Evolutionary conservation across 2,329 filamentous ascomycete genomes (phyloP).

Genomic region (Elsinoe arachidis): DNA sequence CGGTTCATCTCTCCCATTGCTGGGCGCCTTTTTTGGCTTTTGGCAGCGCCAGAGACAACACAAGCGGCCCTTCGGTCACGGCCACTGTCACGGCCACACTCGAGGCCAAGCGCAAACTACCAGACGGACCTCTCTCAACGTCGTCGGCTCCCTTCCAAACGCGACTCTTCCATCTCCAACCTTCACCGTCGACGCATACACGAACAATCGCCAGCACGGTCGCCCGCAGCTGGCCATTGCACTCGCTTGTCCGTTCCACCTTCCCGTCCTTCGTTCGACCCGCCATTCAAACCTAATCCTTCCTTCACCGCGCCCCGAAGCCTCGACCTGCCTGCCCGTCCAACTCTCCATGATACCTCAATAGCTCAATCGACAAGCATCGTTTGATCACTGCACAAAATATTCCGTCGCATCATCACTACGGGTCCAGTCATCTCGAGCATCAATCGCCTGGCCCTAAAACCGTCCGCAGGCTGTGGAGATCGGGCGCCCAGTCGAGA

Average conservation of each 20-base stretch:
- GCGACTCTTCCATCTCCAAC: background rate
- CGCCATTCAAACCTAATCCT: conserved; percentile 4
- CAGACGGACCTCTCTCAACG: background rate
- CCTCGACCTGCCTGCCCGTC: conserved; percentile 1
- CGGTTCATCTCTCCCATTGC: background rate
- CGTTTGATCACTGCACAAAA: background rate
- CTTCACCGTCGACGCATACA: conserved; percentile 6
- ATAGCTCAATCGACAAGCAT: conserved; percentile 3
- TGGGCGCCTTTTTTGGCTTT: conserved; percentile 6
- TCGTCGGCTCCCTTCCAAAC: background rate
- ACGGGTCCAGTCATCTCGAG: background rate
- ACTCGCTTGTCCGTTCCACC: conserved; percentile 7
- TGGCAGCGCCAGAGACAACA: conserved; percentile 9
- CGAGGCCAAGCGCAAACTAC: background rate
- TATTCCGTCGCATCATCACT: conserved; percentile 2
- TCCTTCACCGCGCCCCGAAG: conserved; percentile 10
- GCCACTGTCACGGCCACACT: background rate
- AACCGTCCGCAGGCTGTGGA: conserved; percentile 4
- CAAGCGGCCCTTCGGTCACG: background rate
- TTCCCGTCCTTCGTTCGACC: conserved; percentile 9
- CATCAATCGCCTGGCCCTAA: background rate
- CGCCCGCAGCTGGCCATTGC: conserved; percentile 3
- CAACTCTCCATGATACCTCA: conserved; percentile 6
- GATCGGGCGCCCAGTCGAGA: conserved; percentile 6
- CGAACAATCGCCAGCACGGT: background rate